These are phyloP conservation scores for Acanthamoeba castellanii DNA, from an alignment of 208 protist genomes.

Conservation along the genomic window DNA sequence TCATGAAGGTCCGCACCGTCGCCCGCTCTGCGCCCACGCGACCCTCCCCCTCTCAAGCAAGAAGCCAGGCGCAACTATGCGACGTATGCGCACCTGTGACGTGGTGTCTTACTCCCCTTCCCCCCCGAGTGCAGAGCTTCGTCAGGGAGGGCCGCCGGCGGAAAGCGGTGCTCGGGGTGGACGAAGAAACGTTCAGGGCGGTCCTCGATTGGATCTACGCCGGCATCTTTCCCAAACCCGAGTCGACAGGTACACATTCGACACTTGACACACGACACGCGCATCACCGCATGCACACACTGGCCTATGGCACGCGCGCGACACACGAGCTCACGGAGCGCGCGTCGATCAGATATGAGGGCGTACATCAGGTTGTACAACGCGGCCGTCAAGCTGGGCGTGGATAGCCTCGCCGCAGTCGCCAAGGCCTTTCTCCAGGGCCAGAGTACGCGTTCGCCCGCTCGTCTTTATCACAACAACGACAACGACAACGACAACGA, in stretches of 20 bases:
- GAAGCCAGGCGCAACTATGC: too few species aligned
- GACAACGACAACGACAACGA: too few species aligned
- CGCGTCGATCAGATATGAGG: background rate
- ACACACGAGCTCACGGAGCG: too few species aligned
- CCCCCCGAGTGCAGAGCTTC: background rate
- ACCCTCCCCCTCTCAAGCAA: too few species aligned
- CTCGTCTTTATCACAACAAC: background rate
- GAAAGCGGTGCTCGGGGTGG: background rate
- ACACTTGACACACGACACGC: too few species aligned
- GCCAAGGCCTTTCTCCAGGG: background rate
- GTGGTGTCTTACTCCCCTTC: too few species aligned
- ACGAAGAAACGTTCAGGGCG: background rate
- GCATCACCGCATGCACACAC: too few species aligned
- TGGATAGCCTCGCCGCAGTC: conserved; percentile 7
- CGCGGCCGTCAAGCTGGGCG: background rate
- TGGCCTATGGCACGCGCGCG: too few species aligned
- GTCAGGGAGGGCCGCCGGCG: background rate
- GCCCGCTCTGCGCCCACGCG: too few species aligned
- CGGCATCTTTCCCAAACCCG: background rate
- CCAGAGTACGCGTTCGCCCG: background rate
- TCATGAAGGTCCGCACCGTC: background rate
- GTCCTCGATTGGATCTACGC: conserved; percentile 13
- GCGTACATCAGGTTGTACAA: background rate
- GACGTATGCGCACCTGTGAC: too few species aligned
- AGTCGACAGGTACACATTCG: background rate